These are phyloP conservation scores for Asterella californica DNA, from an alignment of 225 moss, liverwort and hornwort species.

Conservation along the genomic window DNA sequence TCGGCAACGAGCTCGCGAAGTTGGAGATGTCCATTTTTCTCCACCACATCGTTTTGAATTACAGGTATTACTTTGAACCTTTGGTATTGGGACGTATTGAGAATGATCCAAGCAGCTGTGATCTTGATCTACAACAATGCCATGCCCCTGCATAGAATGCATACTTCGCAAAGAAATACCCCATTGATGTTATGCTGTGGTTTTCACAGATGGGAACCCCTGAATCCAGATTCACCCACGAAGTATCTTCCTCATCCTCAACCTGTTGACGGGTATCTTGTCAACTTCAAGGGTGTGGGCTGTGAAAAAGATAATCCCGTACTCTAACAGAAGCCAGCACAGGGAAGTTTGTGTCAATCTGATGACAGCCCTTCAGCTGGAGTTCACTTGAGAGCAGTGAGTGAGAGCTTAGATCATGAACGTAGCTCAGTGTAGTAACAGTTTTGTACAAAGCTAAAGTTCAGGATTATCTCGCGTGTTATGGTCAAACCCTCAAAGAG, in stretches of 20 bases:
- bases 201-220: slow-evolving; percentile 18
- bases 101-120: background rate
- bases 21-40: slow-evolving; percentile 25
- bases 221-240: background rate
- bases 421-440: no score
- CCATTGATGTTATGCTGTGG: background rate
- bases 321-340: background rate
- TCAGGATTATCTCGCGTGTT: no score
- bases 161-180: background rate
- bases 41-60: slow-evolving; percentile 18
- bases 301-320: background rate
- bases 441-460: no score
- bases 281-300: background rate
- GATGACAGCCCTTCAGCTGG: background rate
- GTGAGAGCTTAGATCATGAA: no score
- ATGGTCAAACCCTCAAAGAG: no score
- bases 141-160: background rate
- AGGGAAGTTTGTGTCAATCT: background rate
- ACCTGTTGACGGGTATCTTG: slow-evolving; percentile 17
- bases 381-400: background rate
- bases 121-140: background rate
- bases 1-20: slow-evolving; percentile 25
- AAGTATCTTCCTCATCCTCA: slow-evolving; percentile 20
- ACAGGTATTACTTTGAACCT: slow-evolving; percentile 14
- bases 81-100: no score